phyloP scores from a whole-genome alignment of 805 yeast species.

The Saturnispora galanensis region DNA sequence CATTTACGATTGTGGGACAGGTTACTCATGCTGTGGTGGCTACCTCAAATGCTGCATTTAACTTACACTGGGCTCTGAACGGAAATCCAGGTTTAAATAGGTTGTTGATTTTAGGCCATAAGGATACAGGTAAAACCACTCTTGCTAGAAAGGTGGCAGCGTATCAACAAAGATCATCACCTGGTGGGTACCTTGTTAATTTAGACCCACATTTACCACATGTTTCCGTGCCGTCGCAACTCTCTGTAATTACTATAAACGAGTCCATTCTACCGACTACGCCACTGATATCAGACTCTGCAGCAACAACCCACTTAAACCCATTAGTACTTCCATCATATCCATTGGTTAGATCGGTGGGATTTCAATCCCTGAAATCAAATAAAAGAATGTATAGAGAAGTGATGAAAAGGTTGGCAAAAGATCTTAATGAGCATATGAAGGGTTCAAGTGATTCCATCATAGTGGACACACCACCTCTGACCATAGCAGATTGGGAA shows the following conservation, averaged over 20 bases:
- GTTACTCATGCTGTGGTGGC: constrained; percentile 48
- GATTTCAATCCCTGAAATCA: constrained; percentile 3
- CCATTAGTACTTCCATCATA: not conserved
- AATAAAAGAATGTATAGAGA: constrained; percentile 3
- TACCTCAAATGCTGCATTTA: constrained; percentile 1
- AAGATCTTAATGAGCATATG: not conserved
- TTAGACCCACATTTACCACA: constrained; percentile 57
- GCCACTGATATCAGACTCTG: constrained; percentile 3
- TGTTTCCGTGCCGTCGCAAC: constrained; percentile 61
- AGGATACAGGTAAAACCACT: constrained; percentile 70
- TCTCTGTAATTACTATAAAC: constrained; percentile 42
- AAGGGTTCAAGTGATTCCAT: constrained; percentile 47
- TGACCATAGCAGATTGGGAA: constrained; percentile 39
- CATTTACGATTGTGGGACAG: constrained; percentile 48
- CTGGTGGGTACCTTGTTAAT: constrained; percentile 67
- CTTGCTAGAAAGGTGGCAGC: constrained; percentile 58
- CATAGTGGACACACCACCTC: constrained; percentile 67
- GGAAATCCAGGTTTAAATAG: constrained; percentile 11
- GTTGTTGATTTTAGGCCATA: constrained; percentile 67
- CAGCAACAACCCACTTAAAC: constrained; percentile 2
- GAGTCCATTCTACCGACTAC: not conserved
- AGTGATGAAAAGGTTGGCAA: not conserved
- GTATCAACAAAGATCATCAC: constrained; percentile 59
- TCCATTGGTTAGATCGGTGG: constrained; percentile 1
- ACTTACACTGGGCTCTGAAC: constrained; percentile 7